Conservation (phyloP, 495 filamentous ascomycete species). For the Trichoderma erinaceum region DNA sequence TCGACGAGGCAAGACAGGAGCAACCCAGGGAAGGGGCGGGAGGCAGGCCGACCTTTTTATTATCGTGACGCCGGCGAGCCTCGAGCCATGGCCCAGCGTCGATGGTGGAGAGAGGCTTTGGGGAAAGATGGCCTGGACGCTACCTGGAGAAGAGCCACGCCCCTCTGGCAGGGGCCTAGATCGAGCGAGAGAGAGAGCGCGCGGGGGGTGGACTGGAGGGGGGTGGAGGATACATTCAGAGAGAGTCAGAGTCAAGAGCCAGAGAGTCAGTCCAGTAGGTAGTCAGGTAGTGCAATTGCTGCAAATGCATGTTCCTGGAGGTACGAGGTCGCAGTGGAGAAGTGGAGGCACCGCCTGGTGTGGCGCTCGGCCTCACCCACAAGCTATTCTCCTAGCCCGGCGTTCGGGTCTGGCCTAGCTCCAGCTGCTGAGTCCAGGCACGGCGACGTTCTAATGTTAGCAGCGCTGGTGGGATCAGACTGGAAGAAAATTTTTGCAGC, state of each 20-base stretch:
- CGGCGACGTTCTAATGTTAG: background rate
- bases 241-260: background rate
- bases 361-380: slow-evolving; percentile 14
- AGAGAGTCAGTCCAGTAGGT: too few relatives aligned
- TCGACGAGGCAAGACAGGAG: slow-evolving; percentile 11
- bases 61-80: slow-evolving; percentile 3
- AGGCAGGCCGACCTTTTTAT: slow-evolving; percentile 12
- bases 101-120: background rate
- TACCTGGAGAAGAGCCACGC: background rate
- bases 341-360: background rate
- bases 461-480: too few relatives aligned
- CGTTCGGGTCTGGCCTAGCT: slow-evolving; percentile 13
- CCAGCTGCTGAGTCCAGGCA: background rate
- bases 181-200: background rate
- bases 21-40: background rate
- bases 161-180: background rate
- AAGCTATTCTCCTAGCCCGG: slow-evolving; percentile 9
- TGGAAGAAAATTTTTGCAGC: background rate
- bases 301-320: background rate
- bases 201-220: too few relatives aligned
- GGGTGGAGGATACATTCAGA: background rate
- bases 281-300: too few relatives aligned
- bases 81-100: background rate
- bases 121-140: background rate
- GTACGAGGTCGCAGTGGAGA: background rate